Evolutionary conservation across 1,284 basidiomycete species (phyloP).

Genomic region (Cryptococcus sp.): DNA sequence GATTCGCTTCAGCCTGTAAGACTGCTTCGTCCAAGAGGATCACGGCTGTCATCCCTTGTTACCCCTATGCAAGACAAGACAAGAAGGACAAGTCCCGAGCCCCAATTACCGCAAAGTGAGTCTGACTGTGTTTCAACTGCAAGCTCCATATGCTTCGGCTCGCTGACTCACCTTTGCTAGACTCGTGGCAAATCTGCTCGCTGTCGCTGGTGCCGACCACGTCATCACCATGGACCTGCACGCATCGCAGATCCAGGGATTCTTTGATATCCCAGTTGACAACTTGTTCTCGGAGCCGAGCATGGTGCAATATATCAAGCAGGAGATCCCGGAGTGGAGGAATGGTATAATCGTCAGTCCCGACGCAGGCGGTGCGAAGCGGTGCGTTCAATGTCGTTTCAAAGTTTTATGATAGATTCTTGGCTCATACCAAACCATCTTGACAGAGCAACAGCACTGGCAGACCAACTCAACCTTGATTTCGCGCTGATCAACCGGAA

Average conservation of each 20-base stretch:
- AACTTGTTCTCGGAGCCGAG: slow-evolving; percentile 88
- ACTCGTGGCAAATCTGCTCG: slow-evolving; percentile 92
- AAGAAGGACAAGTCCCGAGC: slow-evolving; percentile 97
- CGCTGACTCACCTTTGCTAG: slow-evolving; percentile 20
- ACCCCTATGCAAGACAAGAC: slow-evolving; percentile 95
- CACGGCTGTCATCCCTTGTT: slow-evolving; percentile 97
- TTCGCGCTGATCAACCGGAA: slow-evolving; percentile 97
- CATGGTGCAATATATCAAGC: slow-evolving; percentile 88
- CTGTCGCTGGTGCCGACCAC: slow-evolving; percentile 95
- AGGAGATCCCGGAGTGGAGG: slow-evolving; percentile 80
- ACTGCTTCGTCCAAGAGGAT: slow-evolving; percentile 94
- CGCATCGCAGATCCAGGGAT: slow-evolving; percentile 97
- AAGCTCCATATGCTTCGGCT: background rate
- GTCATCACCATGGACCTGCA: slow-evolving; percentile 99
- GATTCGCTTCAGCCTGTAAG: slow-evolving; percentile 72
- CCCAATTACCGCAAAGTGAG: slow-evolving; percentile 90
- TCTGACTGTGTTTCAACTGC: background rate
- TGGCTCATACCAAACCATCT: too few relatives aligned
- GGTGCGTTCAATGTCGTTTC: slow-evolving; percentile 59
- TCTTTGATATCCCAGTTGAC: slow-evolving; percentile 99
- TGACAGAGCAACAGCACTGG: slow-evolving; percentile 82
- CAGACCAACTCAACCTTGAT: slow-evolving; percentile 92
- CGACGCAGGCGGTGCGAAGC: slow-evolving; percentile 96
- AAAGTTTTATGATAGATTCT: background rate
- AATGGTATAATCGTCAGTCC: slow-evolving; percentile 93